A percentile compares a stretch with the other conserved stretches of the same genome.
Conservation (phyloP, 1,284 basidiomycete genomes). For the Apiotrichum mycotoxinovorans region DNA sequence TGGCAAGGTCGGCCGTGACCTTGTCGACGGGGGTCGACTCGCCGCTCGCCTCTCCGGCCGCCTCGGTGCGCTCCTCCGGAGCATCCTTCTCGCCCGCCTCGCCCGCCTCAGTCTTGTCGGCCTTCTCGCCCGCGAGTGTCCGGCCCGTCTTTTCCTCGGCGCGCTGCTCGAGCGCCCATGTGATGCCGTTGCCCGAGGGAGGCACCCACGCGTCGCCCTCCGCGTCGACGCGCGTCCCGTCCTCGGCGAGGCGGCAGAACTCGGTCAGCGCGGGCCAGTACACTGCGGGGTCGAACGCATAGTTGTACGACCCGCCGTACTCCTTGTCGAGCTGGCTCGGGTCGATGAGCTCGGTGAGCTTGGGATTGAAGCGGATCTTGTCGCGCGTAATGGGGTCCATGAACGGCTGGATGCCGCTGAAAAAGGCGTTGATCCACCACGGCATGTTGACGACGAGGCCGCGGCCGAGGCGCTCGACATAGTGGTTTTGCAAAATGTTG, state of each 20-base stretch:
- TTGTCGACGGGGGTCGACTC: not conserved
- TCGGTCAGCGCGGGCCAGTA: slow-evolving; percentile 75
- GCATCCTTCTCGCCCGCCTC: no score
- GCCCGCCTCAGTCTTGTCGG: not conserved
- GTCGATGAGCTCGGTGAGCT: slow-evolving; percentile 70
- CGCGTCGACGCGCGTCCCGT: slow-evolving; percentile 41
- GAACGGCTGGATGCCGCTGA: slow-evolving; percentile 80
- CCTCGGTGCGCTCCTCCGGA: not conserved
- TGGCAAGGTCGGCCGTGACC: not conserved
- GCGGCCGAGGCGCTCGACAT: slow-evolving; percentile 75
- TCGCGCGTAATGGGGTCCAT: slow-evolving; percentile 84
- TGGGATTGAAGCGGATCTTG: slow-evolving; percentile 89
- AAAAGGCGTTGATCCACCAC: slow-evolving; percentile 73
- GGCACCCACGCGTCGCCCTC: slow-evolving; percentile 40
- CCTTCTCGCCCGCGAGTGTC: not conserved
- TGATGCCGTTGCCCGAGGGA: slow-evolving; percentile 45
- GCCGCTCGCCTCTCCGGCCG: not conserved
- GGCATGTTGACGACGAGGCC: slow-evolving; percentile 83
- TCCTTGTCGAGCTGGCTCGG: slow-evolving; percentile 72
- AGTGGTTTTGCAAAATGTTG: slow-evolving; percentile 83
- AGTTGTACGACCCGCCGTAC: slow-evolving; percentile 74
- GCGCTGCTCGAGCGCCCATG: slow-evolving; percentile 37
- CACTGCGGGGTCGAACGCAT: slow-evolving; percentile 67
- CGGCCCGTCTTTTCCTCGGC: slow-evolving; percentile 10
- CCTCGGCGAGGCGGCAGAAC: slow-evolving; percentile 47